phyloP scores from a whole-genome alignment of 345 rosid genomes.

The Carallia brachiata region DNA sequence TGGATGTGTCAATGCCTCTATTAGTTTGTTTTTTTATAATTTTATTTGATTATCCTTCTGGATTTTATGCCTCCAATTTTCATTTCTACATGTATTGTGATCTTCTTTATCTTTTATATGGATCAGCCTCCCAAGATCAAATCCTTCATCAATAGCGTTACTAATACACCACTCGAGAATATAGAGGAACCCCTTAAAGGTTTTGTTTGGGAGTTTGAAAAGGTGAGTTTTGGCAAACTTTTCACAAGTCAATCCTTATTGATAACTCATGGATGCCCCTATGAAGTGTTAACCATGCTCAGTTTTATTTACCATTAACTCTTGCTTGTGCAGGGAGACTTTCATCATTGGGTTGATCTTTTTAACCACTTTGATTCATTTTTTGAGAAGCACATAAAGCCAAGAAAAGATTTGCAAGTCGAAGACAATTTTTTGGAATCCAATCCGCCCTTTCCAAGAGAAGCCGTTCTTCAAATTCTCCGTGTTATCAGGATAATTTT shows the following conservation, averaged over 20 bases:
- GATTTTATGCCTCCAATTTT: slow-evolving; percentile 1
- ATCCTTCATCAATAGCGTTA: slow-evolving; percentile 71
- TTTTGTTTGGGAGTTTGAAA: slow-evolving; percentile 92
- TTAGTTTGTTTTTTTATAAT: background rate
- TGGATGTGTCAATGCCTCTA: background rate
- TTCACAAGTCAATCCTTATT: background rate
- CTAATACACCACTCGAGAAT: slow-evolving; percentile 59
- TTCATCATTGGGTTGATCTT: slow-evolving; percentile 98
- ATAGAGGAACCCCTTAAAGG: slow-evolving; percentile 73
- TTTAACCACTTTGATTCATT: slow-evolving; percentile 88
- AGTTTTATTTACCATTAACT: slow-evolving; percentile 20
- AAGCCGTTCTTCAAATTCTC: slow-evolving; percentile 87
- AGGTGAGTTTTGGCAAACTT: slow-evolving; percentile 40
- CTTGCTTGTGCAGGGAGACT: slow-evolving; percentile 71
- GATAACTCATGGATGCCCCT: background rate
- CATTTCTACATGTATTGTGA: slow-evolving; percentile 8
- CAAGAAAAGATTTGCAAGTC: slow-evolving; percentile 78
- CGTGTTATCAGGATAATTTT: slow-evolving; percentile 83
- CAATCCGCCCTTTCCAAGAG: slow-evolving; percentile 79
- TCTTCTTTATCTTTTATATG: slow-evolving; percentile 12
- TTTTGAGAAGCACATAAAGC: slow-evolving; percentile 86
- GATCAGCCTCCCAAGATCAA: slow-evolving; percentile 88
- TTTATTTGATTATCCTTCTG: slow-evolving; percentile 4
- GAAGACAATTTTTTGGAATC: slow-evolving; percentile 69
- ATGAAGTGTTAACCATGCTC: background rate